Conservation (phyloP, 345 rosid species). For the Moricandia moricandioides region DNA sequence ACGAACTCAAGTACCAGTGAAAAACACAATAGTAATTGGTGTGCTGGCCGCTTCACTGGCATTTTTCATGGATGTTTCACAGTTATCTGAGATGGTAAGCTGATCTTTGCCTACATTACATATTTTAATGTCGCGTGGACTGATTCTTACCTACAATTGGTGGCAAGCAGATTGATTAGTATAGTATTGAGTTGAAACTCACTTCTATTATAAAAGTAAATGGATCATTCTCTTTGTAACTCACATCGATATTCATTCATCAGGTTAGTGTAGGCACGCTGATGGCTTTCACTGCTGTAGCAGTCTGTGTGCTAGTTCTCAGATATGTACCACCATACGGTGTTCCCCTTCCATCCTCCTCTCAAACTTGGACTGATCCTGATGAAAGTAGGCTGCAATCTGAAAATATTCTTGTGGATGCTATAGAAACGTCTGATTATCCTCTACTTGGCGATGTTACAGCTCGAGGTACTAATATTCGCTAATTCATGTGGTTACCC, state of each 20-base stretch:
- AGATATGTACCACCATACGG: constrained; percentile 65
- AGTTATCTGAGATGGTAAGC: constrained; percentile 65
- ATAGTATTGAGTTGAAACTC: neutral
- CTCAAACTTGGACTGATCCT: constrained; percentile 36
- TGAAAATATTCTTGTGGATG: constrained; percentile 26
- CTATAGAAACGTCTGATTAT: constrained; percentile 30
- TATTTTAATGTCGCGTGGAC: neutral
- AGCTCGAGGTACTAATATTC: constrained; percentile 40
- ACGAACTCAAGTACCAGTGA: constrained; percentile 64
- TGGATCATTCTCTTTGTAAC: constrained; percentile 1
- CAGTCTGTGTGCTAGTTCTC: constrained; percentile 58
- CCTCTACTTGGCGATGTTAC: constrained; percentile 41
- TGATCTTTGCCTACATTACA: neutral
- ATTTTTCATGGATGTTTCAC: constrained; percentile 66
- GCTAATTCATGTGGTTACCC: neutral
- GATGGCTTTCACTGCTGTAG: constrained; percentile 68
- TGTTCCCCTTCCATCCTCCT: constrained; percentile 48
- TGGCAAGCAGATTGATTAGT: constrained; percentile 17
- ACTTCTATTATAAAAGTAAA: neutral
- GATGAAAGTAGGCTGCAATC: constrained; percentile 30
- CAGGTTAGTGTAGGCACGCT: constrained; percentile 79
- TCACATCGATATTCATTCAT: constrained; percentile 9
- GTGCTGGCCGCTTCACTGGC: constrained; percentile 50
- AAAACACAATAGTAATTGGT: constrained; percentile 60
- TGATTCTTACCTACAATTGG: neutral